phyloP scores from a whole-genome alignment of 1,139 yeast species.

The Citeromyces hawaiiensis region DNA sequence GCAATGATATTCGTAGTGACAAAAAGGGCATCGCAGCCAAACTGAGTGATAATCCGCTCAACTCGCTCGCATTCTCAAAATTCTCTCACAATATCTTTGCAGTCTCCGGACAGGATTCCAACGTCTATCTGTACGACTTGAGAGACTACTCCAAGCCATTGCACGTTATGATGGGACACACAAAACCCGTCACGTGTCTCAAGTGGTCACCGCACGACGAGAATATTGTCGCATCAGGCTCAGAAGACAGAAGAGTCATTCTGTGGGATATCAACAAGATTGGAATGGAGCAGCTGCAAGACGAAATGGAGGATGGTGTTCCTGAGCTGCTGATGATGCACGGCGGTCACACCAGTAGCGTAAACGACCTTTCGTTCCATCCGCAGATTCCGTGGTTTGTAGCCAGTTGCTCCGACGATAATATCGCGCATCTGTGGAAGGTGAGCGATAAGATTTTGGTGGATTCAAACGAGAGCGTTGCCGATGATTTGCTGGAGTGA shows the following conservation, averaged over 20 bases:
- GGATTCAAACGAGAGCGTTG: conserved; percentile 14
- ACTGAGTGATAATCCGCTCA: conserved; percentile 30
- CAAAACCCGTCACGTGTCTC: conserved; percentile 50
- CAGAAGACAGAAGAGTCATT: conserved; percentile 58
- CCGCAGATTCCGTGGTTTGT: conserved; percentile 61
- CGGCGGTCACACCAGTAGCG: conserved; percentile 73
- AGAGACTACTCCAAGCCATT: conserved; percentile 32
- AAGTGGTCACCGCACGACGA: conserved; percentile 65
- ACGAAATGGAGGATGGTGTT: conserved; percentile 70
- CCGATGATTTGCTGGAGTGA: conserved; percentile 3
- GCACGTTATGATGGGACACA: conserved; percentile 71
- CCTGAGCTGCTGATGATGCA: conserved; percentile 79
- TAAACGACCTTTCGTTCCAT: conserved; percentile 61
- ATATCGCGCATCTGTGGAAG: conserved; percentile 69
- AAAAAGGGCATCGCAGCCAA: conserved; percentile 19
- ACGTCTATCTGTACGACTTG: conserved; percentile 46
- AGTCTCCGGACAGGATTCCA: conserved; percentile 58
- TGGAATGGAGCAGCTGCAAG: conserved; percentile 70
- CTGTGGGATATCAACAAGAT: conserved; percentile 63
- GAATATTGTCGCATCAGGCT: conserved; percentile 61
- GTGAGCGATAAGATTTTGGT: conserved; percentile 38
- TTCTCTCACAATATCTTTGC: conserved; percentile 47
- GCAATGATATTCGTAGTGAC: conserved; percentile 27
- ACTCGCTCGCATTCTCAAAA: conserved; percentile 52
- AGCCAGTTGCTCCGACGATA: conserved; percentile 66